These are phyloP conservation scores for Aspergillus tanneri DNA, from an alignment of 2,329 filamentous ascomycete genomes.

Conservation along the genomic window DNA sequence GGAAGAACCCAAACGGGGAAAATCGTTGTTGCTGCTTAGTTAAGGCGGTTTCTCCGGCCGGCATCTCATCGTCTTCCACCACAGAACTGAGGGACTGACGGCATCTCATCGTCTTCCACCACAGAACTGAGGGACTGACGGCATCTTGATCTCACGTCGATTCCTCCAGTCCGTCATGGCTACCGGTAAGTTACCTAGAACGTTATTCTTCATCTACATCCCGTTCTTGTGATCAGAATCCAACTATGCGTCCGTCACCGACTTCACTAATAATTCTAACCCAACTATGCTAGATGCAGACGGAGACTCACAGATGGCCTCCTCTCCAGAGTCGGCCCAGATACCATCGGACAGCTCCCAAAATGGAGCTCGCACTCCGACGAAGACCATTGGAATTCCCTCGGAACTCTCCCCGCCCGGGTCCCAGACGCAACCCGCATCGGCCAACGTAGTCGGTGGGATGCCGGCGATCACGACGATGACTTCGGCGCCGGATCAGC, in stretches of 20 bases:
- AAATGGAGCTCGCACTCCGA: conserved; percentile 45
- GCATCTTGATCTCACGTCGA: no score
- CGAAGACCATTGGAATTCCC: conserved; percentile 27
- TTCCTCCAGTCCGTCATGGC: no score
- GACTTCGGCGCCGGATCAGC: conserved; percentile 4
- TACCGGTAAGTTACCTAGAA: no score
- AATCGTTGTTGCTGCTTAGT: conserved; percentile 12
- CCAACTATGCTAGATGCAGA: conserved; percentile 49
- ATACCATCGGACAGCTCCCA: conserved; percentile 40
- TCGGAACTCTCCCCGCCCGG: conserved; percentile 57
- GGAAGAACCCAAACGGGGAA: conserved; percentile 9
- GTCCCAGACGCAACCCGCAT: conserved; percentile 42
- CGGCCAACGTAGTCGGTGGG: conserved; percentile 1
- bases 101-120: no score
- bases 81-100: no score
- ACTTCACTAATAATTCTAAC: background rate
- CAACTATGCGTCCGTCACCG: conserved; percentile 1
- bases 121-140: no score
- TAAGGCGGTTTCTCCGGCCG: background rate
- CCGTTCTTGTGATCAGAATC: no score
- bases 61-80: background rate
- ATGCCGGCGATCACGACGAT: background rate
- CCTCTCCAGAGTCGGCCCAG: conserved; percentile 42
- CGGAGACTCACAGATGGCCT: conserved; percentile 59
- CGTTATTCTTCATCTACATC: no score